Base-by-base conservation (phyloP, 2,329 filamentous ascomycete genomes). In the Xylaria sp. region DNA sequence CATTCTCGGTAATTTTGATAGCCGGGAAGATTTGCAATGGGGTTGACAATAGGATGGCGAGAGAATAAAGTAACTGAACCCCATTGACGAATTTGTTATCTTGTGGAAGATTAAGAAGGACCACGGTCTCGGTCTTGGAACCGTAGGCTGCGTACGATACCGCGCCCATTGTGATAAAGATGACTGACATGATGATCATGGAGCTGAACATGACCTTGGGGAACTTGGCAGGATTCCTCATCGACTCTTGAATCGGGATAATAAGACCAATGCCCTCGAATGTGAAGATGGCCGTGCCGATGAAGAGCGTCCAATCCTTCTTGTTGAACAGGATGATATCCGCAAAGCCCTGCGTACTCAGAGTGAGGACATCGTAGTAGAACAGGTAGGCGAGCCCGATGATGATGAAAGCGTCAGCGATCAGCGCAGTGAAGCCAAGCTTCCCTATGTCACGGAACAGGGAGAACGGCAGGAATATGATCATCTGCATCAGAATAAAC, bases 261-360 rank as follows among this genome's bases (percentile, higher is more conserved):
- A 99, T 97, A 57, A 99, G 88, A 13, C 96, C 97, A 69, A 99
- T 97, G 32, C 96, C 96, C 78, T 99, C 96, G 77, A 98, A 99
- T 0, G 96, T 98, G 82, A 99, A 99, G 78, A 99, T 98, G 32
- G 97, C 96, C 0, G 97, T 99, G 69, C 96, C 97, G 75, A 99
- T 99, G 79, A 99, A 98, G 4, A 99, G 86, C 0, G 96, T 97
- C 96, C 97, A 99, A 78, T 94, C 91, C 68, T 91, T 89, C 46
- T 91, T 81, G 83, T 99, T 99, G 86, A 99, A 98, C 76, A 91
- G 86, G 73, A 92, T 88, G 76, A 98, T 94, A 78, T 99, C 96
- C 5, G 93, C 87, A 28, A 97, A 81, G 13, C 93, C 93, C 65
- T 93, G 85, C 56, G 83, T 84, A 70, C 89, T 89, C 60, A 99